Evolutionary conservation across 768 basidiomycete species (phyloP).

Genomic region (Tylopilus sp.): DNA sequence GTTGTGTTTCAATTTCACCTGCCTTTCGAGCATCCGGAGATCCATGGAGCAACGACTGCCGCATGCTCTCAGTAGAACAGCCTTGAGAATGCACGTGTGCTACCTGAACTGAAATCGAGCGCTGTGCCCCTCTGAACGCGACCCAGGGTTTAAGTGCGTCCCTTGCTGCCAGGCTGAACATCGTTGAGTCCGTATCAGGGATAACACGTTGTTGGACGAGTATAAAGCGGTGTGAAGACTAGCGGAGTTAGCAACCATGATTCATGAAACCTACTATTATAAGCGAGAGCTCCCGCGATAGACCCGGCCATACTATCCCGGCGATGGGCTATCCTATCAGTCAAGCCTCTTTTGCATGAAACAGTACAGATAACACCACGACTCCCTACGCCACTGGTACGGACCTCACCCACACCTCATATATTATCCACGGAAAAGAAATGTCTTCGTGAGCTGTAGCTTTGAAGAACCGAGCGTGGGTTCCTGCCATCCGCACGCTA

Average conservation of each 20-base stretch:
- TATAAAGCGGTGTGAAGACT: slow-evolving; percentile 6
- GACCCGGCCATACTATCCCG: no score
- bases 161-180: slow-evolving; percentile 24
- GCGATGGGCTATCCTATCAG: no score
- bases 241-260: slow-evolving; percentile 22
- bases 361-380: not conserved
- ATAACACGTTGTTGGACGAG: slow-evolving; percentile 3
- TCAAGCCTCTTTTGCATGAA: no score
- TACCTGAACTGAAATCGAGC: slow-evolving; percentile 67
- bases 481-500: slow-evolving; percentile 19
- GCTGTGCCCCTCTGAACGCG: slow-evolving; percentile 30
- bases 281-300: not conserved
- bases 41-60: slow-evolving; percentile 87
- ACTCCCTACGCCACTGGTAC: slow-evolving; percentile 6
- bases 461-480: slow-evolving; percentile 29
- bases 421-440: slow-evolving; percentile 34
- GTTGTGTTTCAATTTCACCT: slow-evolving; percentile 69
- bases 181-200: slow-evolving; percentile 7
- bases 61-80: slow-evolving; percentile 26
- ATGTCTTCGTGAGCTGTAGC: slow-evolving; percentile 25
- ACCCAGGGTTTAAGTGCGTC: slow-evolving; percentile 8
- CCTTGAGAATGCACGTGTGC: slow-evolving; percentile 17
- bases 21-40: slow-evolving; percentile 84
- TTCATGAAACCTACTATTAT: no score
- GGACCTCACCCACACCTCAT: slow-evolving; percentile 40